These are phyloP conservation scores for Kwoniella sp. DNA, from an alignment of 768 basidiomycete species.

Conservation along the genomic window DNA sequence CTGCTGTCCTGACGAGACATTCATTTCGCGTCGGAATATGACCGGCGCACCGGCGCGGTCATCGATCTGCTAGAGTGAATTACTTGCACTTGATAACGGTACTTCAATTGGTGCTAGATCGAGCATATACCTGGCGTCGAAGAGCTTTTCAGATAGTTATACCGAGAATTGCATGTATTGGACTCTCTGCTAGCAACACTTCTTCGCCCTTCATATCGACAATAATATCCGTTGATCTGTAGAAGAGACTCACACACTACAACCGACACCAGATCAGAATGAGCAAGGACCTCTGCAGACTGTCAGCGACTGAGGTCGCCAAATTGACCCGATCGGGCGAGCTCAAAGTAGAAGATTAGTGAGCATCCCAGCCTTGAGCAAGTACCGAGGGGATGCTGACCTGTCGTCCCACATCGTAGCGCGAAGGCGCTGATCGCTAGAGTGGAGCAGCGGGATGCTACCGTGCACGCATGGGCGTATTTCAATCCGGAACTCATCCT, in stretches of 20 bases:
- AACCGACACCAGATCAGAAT: not conserved
- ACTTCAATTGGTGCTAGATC: too few species aligned
- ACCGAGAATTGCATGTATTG: too few species aligned
- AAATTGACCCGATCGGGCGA: conserved; percentile 24
- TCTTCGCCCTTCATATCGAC: too few species aligned
- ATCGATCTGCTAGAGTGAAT: too few species aligned
- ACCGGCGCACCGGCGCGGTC: not conserved
- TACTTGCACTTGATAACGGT: too few species aligned
- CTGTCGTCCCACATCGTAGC: conserved; percentile 8
- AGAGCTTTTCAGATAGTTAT: too few species aligned
- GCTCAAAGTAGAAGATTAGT: conserved; percentile 39
- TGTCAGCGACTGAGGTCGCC: conserved; percentile 38
- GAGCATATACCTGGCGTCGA: too few species aligned
- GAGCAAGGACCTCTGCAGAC: conserved; percentile 22
- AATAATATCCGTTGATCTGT: too few species aligned
- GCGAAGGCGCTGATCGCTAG: conserved; percentile 36
- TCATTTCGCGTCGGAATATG: not conserved
- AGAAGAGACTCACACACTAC: too few species aligned
- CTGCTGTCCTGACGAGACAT: not conserved
- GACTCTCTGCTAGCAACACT: too few species aligned
- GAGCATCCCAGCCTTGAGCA: too few species aligned
- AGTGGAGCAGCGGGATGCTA: conserved; percentile 32
- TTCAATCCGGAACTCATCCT: conserved; percentile 35
- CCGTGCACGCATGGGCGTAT: conserved; percentile 46
- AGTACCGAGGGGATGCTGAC: not conserved